These are phyloP conservation scores for Helotiales sp. DNA, from an alignment of 2,329 filamentous ascomycete genomes.

Conservation along the genomic window DNA sequence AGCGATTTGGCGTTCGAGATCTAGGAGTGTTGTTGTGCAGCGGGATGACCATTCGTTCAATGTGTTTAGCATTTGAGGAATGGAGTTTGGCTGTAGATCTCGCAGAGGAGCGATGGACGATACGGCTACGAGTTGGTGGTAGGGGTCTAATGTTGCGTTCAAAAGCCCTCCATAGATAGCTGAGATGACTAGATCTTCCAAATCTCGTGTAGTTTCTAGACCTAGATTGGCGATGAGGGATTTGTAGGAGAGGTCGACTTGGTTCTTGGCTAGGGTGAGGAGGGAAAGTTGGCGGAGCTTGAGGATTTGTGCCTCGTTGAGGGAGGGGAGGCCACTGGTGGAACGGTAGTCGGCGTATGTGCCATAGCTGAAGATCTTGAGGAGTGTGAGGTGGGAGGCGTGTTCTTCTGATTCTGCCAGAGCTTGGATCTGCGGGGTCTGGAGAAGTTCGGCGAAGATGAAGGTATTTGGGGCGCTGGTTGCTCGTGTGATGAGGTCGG, in stretches of 20 bases:
- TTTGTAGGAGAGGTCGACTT: conserved; percentile 69
- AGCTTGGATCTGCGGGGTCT: conserved; percentile 74
- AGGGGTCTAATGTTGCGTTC: conserved; percentile 79
- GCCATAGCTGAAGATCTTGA: conserved; percentile 90
- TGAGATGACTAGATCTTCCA: conserved; percentile 84
- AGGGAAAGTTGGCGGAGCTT: conserved; percentile 93
- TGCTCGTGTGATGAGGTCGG: conserved; percentile 82
- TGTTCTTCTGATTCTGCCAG: conserved; percentile 65
- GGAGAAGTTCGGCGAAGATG: conserved; percentile 91
- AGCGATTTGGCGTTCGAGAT: conserved; percentile 74
- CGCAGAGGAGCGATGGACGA: conserved; percentile 81
- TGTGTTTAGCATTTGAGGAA: conserved; percentile 66
- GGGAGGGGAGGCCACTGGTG: conserved; percentile 61
- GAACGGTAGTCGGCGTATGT: conserved; percentile 74
- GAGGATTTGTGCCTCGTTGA: conserved; percentile 70
- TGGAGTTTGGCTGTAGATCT: conserved; percentile 74
- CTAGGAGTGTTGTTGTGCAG: conserved; percentile 70
- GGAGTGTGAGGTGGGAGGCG: conserved; percentile 63
- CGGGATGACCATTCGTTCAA: conserved; percentile 76
- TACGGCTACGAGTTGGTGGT: conserved; percentile 71
- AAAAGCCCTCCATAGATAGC: conserved; percentile 86
- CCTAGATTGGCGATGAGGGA: conserved; percentile 66
- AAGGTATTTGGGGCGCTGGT: conserved; percentile 89
- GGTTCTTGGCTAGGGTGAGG: conserved; percentile 72
- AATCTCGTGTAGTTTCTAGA: conserved; percentile 64